Evolutionary conservation across 2,329 filamentous ascomycete genomes (phyloP).

Genomic region (Claviceps sp.): DNA sequence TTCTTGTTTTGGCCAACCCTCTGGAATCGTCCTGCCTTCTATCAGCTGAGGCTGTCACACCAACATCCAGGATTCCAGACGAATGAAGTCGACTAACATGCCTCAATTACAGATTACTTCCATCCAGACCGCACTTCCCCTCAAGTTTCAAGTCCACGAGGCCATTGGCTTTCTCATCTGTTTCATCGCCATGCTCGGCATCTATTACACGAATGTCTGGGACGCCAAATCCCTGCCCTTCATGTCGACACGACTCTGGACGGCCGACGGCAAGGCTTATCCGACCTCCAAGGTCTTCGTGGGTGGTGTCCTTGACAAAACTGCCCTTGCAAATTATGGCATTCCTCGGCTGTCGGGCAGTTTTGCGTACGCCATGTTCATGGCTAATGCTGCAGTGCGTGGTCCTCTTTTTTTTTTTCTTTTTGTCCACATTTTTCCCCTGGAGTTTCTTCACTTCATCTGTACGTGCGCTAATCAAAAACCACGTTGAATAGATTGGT

Average conservation of each 20-base stretch:
- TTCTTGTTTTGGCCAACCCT: too few species aligned
- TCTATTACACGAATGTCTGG: conserved; percentile 30
- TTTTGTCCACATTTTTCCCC: neutral
- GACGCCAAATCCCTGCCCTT: conserved; percentile 18
- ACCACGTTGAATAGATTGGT: conserved; percentile 28
- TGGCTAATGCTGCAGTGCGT: conserved; percentile 39
- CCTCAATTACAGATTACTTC: neutral
- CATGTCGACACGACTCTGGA: conserved; percentile 21
- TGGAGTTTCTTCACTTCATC: neutral
- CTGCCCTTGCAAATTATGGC: conserved; percentile 28
- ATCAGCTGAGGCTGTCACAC: neutral
- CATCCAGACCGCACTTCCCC: conserved; percentile 16
- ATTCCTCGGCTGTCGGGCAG: conserved; percentile 32
- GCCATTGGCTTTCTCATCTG: conserved; percentile 24
- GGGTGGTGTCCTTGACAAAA: conserved; percentile 26
- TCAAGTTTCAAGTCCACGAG: conserved; percentile 23
- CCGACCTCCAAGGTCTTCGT: conserved; percentile 27
- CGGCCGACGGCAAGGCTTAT: conserved; percentile 26
- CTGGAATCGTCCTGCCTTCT: too few species aligned
- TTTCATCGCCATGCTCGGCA: conserved; percentile 19
- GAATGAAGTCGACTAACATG: too few species aligned
- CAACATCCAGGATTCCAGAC: neutral
- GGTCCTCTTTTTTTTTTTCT: neutral
- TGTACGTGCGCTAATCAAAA: neutral
- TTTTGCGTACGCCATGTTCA: conserved; percentile 40